These are phyloP conservation scores for Aspergillus aculeatus DNA, from an alignment of 2,329 filamentous ascomycete genomes.

Conservation along the genomic window DNA sequence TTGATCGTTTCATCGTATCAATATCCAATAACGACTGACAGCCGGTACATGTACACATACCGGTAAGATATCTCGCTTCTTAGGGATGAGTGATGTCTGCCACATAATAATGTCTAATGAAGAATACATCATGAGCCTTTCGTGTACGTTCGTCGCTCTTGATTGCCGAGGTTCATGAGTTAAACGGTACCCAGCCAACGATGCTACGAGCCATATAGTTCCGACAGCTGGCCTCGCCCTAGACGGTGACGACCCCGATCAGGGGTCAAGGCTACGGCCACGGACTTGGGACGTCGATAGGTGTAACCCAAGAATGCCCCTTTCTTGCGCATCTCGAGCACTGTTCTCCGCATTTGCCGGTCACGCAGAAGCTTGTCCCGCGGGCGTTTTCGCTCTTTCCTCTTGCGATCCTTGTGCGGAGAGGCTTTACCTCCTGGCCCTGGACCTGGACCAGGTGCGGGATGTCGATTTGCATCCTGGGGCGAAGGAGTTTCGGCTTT, in stretches of 20 bases:
- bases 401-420: conserved; percentile 37
- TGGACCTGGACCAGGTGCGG: conserved; percentile 40
- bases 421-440: conserved; percentile 38
- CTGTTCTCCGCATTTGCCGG: conserved; percentile 60
- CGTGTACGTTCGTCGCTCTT: neutral
- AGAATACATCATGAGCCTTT: conserved; percentile 5
- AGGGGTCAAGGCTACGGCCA: conserved; percentile 34
- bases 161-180: neutral
- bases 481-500: neutral
- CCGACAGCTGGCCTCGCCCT: conserved; percentile 23
- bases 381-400: conserved; percentile 72
- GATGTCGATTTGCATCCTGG: conserved; percentile 21
- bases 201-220: conserved; percentile 23
- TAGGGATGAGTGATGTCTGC: neutral
- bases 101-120: conserved; percentile 15
- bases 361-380: conserved; percentile 85
- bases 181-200: neutral
- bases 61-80: neutral
- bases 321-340: conserved; percentile 77
- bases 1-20: neutral
- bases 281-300: conserved; percentile 58
- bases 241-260: conserved; percentile 33
- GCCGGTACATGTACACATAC: neutral
- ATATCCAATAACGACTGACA: neutral
- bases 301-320: conserved; percentile 88